phyloP scores from a whole-genome alignment of 306 rosid species.

The Acacia melanoxylon region DNA sequence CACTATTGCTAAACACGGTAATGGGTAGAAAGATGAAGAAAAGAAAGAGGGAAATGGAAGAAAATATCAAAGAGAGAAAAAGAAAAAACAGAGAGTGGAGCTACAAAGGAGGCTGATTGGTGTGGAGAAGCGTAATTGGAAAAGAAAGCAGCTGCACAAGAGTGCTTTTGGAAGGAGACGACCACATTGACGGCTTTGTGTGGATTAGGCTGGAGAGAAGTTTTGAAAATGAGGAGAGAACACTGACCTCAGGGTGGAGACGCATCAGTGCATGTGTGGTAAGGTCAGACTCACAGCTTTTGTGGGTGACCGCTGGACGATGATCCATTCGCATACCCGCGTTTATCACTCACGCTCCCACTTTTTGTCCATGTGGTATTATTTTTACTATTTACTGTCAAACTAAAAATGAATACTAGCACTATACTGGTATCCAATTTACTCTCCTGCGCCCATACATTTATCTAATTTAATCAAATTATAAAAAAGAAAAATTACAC shows the following conservation, averaged over 20 bases:
- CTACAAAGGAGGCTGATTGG: not conserved
- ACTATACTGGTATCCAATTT: no score
- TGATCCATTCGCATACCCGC: not conserved
- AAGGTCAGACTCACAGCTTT: slow-evolving; percentile 42
- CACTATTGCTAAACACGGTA: not conserved
- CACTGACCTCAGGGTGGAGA: slow-evolving; percentile 15
- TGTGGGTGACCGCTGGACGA: slow-evolving; percentile 2
- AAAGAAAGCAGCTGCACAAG: not conserved
- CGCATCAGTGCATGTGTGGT: slow-evolving; percentile 42
- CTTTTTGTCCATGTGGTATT: no score
- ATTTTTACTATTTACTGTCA: no score
- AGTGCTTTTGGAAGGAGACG: not conserved
- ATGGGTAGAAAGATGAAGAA: not conserved
- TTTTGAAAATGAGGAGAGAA: not conserved
- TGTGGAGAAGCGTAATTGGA: not conserved
- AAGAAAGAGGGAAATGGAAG: not conserved
- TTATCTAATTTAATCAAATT: no score
- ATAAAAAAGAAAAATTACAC: no score
- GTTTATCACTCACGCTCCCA: not conserved
- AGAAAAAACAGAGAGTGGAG: not conserved
- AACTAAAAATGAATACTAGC: no score
- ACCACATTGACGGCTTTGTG: not conserved
- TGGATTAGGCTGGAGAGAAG: not conserved
- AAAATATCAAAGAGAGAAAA: not conserved
- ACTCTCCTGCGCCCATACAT: no score